These are phyloP conservation scores for Bipolaris zeicola DNA, from an alignment of 2,329 filamentous ascomycete species.

Conservation along the genomic window DNA sequence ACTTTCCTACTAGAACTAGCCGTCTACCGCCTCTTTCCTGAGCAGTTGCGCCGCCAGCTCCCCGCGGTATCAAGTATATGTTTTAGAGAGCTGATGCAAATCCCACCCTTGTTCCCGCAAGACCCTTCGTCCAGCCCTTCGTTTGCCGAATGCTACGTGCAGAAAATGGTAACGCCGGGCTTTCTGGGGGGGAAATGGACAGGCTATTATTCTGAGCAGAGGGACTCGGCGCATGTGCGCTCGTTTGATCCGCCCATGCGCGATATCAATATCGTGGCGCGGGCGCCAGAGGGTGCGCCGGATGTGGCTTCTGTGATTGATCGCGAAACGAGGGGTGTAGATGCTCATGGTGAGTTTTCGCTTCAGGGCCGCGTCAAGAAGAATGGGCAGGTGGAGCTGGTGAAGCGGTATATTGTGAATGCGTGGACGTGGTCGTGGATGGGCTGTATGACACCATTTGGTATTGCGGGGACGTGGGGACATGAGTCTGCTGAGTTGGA, in stretches of 20 bases:
- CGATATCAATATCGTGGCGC: conserved; percentile 17
- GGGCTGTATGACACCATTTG: conserved; percentile 30
- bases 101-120: conserved; percentile 17
- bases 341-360: conserved; percentile 22
- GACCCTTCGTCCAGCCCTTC: background rate
- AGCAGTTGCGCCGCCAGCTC: background rate
- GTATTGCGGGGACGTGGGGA: conserved; percentile 32
- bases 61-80: conserved; percentile 20
- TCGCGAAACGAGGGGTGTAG: conserved; percentile 17
- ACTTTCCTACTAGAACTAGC: conserved; percentile 14
- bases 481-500: background rate
- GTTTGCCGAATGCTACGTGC: conserved; percentile 24
- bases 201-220: conserved; percentile 26
- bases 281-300: background rate
- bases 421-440: conserved; percentile 21
- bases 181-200: conserved; percentile 28
- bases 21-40: background rate
- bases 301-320: conserved; percentile 11
- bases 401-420: conserved; percentile 20
- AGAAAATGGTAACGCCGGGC: conserved; percentile 18
- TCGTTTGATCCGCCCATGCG: conserved; percentile 22
- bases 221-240: background rate
- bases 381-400: conserved; percentile 22
- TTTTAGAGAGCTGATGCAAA: conserved; percentile 21
- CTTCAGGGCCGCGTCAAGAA: conserved; percentile 20